Conservation (phyloP, 345 rosid genomes). For the Hevea brasiliensis region DNA sequence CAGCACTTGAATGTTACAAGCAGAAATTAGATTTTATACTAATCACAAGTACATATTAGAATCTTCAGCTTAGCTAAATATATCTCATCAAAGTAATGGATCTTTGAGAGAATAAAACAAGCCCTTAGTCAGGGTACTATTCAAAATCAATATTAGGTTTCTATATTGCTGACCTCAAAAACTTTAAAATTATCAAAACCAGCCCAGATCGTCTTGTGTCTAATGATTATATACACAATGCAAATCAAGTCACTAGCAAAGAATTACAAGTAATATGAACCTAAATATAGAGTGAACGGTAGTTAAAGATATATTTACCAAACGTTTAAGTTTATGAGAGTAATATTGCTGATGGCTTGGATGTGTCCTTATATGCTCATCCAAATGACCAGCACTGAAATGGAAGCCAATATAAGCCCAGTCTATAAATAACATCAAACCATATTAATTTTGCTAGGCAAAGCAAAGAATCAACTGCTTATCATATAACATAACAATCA, state of each 20-base stretch:
- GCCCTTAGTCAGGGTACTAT: not conserved
- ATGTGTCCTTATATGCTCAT: conserved; percentile 51
- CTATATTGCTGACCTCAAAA: not conserved
- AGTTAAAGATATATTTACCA: conserved; percentile 37
- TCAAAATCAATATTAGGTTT: not conserved
- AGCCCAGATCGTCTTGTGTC: not conserved
- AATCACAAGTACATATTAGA: not conserved
- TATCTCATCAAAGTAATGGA: not conserved
- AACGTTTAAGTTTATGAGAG: conserved; percentile 68
- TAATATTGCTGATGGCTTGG: conserved; percentile 54
- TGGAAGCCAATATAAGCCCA: conserved; percentile 12
- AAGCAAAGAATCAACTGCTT: not conserved
- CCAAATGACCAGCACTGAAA: conserved; percentile 73
- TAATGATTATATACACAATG: not conserved
- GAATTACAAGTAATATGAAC: not conserved
- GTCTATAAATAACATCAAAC: conserved; percentile 7
- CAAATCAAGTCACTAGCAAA: not conserved
- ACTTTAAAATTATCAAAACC: not conserved
- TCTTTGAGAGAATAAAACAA: not conserved
- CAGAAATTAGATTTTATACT: not conserved
- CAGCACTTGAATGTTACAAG: not conserved
- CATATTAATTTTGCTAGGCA: not conserved
- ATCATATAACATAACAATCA: conserved; percentile 9
- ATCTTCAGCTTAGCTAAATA: not conserved
- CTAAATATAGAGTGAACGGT: not conserved